Conservation (phyloP, 1,284 basidiomycete genomes). For the Moesziomyces sp. region DNA sequence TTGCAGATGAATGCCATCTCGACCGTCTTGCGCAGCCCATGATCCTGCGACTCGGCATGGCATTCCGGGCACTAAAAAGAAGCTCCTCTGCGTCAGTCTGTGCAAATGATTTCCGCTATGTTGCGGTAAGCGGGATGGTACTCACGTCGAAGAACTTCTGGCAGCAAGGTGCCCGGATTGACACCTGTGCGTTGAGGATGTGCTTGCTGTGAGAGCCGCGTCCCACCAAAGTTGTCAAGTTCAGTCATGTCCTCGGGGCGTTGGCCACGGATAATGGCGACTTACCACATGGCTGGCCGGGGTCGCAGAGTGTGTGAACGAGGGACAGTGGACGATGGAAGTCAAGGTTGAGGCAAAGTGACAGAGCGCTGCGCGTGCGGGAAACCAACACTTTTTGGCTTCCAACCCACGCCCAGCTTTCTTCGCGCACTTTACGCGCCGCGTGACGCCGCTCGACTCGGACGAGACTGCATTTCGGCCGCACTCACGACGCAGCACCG, state of each 20-base stretch:
- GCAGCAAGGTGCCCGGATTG: constrained; percentile 66
- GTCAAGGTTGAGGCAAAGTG: neutral
- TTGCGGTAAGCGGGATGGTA: neutral
- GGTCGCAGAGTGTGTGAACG: neutral
- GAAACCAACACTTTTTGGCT: neutral
- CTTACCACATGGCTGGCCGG: constrained; percentile 24
- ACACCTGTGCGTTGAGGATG: constrained; percentile 66
- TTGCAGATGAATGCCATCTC: constrained; percentile 97
- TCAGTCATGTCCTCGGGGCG: too few species aligned
- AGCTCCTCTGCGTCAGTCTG: neutral
- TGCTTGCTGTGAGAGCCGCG: constrained; percentile 59
- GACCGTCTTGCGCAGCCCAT: constrained; percentile 78
- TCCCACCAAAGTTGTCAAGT: too few species aligned
- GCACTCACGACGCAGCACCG: neutral
- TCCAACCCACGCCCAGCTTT: neutral
- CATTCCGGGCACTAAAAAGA: constrained; percentile 82
- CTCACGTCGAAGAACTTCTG: constrained; percentile 66
- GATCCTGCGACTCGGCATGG: constrained; percentile 82
- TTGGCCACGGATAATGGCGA: too few species aligned
- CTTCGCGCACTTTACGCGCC: neutral
- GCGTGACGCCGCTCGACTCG: neutral
- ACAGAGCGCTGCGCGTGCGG: neutral
- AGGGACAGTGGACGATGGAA: neutral
- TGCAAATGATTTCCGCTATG: neutral
- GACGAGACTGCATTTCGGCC: neutral